Conservation (phyloP, 306 rosid genomes). For the Castanopsis chinensis region DNA sequence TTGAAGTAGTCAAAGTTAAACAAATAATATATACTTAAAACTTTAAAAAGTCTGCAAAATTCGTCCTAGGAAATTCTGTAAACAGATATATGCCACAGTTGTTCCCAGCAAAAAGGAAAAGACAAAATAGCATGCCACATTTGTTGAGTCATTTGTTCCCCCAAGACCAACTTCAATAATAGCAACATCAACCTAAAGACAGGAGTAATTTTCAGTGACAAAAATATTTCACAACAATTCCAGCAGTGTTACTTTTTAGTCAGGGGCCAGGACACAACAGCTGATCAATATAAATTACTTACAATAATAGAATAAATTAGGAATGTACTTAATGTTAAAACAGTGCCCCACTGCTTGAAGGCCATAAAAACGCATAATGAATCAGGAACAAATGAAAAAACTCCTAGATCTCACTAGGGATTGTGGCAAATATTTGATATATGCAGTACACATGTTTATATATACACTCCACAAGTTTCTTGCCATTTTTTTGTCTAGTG, state of each 20-base stretch:
- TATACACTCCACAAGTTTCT: too few relatives aligned
- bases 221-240: not conserved
- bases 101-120: not conserved
- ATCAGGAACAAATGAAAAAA: not conserved
- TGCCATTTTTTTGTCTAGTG: too few relatives aligned
- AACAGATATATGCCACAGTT: not conserved
- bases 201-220: conserved; percentile 10
- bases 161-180: conserved; percentile 81
- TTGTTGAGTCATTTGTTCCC: conserved; percentile 62
- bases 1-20: not conserved
- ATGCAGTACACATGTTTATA: too few relatives aligned
- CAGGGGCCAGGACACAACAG: not conserved
- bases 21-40: not conserved
- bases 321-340: not conserved
- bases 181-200: conserved; percentile 67
- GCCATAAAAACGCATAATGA: not conserved
- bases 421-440: too few relatives aligned
- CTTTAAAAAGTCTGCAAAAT: conserved; percentile 4
- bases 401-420: too few relatives aligned
- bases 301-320: not conserved
- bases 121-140: conserved; percentile 52
- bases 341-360: not conserved
- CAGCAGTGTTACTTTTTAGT: not conserved
- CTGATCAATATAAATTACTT: not conserved
- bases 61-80: conserved; percentile 5